phyloP scores from a whole-genome alignment of 495 filamentous ascomycete genomes.

The Neurospora sp. region DNA sequence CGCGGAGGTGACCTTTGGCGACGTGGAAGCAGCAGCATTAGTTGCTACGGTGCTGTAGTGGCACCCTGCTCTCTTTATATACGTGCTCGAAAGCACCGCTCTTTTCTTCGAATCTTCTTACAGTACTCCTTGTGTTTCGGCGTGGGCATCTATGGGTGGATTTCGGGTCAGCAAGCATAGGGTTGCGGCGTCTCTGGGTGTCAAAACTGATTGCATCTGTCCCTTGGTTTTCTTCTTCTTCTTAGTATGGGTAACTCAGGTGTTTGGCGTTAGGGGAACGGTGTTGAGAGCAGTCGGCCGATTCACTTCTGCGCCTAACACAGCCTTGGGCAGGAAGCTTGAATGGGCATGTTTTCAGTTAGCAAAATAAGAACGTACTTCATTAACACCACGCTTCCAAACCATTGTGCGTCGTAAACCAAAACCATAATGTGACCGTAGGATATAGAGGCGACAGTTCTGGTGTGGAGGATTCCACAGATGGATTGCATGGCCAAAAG shows the following conservation, averaged over 20 bases:
- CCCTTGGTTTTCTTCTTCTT: neutral
- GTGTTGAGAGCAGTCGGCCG: neutral
- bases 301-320: neutral
- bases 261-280: neutral
- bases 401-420: too few species aligned
- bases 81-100: neutral
- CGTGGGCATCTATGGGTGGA: neutral
- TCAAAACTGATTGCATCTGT: neutral
- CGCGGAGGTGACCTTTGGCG: neutral
- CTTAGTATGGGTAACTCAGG: neutral
- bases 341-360: neutral
- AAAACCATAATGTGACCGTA: too few species aligned
- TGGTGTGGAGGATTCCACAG: too few species aligned
- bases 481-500: neutral
- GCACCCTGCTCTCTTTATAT: neutral
- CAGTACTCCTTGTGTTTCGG: neutral
- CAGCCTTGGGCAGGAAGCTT: neutral
- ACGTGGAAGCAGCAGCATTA: neutral
- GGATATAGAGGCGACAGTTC: too few species aligned
- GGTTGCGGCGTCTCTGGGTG: neutral
- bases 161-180: neutral
- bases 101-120: neutral
- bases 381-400: neutral
- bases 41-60: neutral
- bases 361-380: neutral